These are phyloP conservation scores for Yamadazyma nakazawae DNA, from an alignment of 805 yeast genomes.

Conservation along the genomic window DNA sequence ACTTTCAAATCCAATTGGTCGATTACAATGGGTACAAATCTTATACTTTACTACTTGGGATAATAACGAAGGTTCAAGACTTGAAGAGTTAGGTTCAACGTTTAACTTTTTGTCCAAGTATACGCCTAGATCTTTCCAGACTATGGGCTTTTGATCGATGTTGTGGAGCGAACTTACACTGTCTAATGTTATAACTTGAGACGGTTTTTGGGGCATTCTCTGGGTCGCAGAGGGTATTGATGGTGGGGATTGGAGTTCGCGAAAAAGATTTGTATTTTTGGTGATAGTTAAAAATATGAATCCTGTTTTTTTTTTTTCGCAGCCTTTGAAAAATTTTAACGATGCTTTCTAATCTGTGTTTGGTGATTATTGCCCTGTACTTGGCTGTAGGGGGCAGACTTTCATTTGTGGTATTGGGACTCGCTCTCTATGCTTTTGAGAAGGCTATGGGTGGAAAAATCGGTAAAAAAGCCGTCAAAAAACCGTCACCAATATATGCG, in stretches of 20 bases:
- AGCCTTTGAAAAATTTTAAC: slow-evolving; percentile 11
- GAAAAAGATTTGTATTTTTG: background rate
- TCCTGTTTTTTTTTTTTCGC: slow-evolving; percentile 1
- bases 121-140: slow-evolving; percentile 46
- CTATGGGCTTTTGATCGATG: slow-evolving; percentile 20
- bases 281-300: background rate
- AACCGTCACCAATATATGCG: slow-evolving; percentile 21
- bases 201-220: slow-evolving; percentile 7
- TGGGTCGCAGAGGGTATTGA: background rate
- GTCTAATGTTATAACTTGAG: slow-evolving; percentile 13
- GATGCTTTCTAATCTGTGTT: slow-evolving; percentile 11
- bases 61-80: slow-evolving; percentile 17
- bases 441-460: background rate
- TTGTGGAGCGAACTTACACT: slow-evolving; percentile 9
- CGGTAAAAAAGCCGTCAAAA: background rate
- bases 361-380: slow-evolving; percentile 20
- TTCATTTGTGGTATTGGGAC: slow-evolving; percentile 25
- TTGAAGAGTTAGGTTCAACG: slow-evolving; percentile 19
- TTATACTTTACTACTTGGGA: slow-evolving; percentile 34
- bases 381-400: slow-evolving; percentile 43
- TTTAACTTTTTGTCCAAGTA: slow-evolving; percentile 39
- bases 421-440: background rate
- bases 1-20: slow-evolving; percentile 40
- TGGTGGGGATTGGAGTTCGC: background rate
- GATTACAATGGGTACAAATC: slow-evolving; percentile 35